A percentile compares a stretch with the other conserved stretches of the same genome.
Evolutionary conservation across 2,329 filamentous ascomycete species (phyloP).

Genomic region (Diaporthe aspalathi): DNA sequence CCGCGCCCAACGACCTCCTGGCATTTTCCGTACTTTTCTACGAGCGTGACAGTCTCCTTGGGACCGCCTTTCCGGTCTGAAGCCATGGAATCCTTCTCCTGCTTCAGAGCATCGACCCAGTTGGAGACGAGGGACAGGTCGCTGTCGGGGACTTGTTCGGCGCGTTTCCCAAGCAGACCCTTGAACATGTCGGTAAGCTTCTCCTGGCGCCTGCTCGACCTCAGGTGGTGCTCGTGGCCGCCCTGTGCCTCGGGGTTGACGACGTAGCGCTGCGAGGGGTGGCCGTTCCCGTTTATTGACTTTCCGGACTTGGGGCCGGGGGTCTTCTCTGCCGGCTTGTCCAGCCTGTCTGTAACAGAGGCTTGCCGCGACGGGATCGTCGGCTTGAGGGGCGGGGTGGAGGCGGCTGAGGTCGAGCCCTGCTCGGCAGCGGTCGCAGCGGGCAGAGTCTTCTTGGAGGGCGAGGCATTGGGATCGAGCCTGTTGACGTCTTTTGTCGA

Average conservation of each 20-base stretch:
- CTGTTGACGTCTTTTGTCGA: conserved; percentile 64
- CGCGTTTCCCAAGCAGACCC: conserved; percentile 85
- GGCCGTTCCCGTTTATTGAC: conserved; percentile 48
- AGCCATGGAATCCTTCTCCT: conserved; percentile 82
- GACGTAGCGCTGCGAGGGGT: conserved; percentile 61
- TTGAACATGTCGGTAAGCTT: conserved; percentile 94
- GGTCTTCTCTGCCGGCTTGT: conserved; percentile 49
- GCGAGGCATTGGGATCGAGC: conserved; percentile 40
- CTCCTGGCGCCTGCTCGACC: conserved; percentile 90
- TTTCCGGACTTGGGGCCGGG: conserved; percentile 51
- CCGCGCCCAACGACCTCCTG: conserved; percentile 96
- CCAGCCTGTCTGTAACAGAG: conserved; percentile 52
- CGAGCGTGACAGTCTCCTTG: conserved; percentile 80
- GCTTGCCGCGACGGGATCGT: conserved; percentile 54
- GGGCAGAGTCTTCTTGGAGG: conserved; percentile 37
- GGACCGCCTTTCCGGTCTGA: conserved; percentile 81
- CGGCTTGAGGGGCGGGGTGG: conserved; percentile 47
- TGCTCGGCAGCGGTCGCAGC: conserved; percentile 26
- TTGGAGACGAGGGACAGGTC: conserved; percentile 93
- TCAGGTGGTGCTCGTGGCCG: conserved; percentile 87
- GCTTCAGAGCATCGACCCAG: conserved; percentile 94
- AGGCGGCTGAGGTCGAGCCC: conserved; percentile 42
- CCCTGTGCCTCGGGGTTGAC: conserved; percentile 66
- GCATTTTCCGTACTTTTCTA: conserved; percentile 98
- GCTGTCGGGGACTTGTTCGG: conserved; percentile 77